Base-by-base conservation (phyloP, 202 grass and related monocot species). In the Alloteropsis angusta region DNA sequence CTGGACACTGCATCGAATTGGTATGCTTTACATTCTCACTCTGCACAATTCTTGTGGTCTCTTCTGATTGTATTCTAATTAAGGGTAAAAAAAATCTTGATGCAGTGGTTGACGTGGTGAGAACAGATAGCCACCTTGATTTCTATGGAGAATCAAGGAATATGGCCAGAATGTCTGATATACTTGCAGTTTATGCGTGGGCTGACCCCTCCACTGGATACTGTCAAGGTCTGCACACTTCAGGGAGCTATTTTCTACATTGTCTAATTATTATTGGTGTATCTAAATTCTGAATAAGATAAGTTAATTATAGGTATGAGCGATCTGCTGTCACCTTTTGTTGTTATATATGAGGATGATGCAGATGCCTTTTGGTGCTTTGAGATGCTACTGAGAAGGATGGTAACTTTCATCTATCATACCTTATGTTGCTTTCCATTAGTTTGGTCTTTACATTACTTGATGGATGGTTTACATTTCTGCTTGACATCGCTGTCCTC, bases 361-460 rank as follows among this genome's bases (percentile, higher is more conserved):
- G 94, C 96, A 5, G 96, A 99, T 87, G 96, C 92, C 52, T 95
- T 99, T 91, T 99, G 96, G 96, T 99, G 96, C 90, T 99, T 99
- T 77, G 96, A 99, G 86, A 99, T 99, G 96, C 90, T 99, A 69
- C 71, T 95, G 45, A 89, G 96, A 87, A 93, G 96, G 87, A 90
- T 95, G 89, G 96, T 99, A 93, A 85, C 44, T 38, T 77, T 17
- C 80, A 78, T 79, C 56, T 87, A 25, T 89, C 30, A 59, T 58
- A 55, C 71, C 65, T 57, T 72, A 28, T 43, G 53, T 71, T 73
- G 30, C 21, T 30, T 17, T 53, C 38, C 41, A 34, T 86, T 83
- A 77, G 32, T 86, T 85, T 57, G 38, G 63, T 50, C 57, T 34
- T 85, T 70, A 42, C 13, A 6, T 71, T 39, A 80, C 48, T 48